Base-by-base conservation (phyloP, 2,329 filamentous ascomycete species). In the Penicillium glabrum region DNA sequence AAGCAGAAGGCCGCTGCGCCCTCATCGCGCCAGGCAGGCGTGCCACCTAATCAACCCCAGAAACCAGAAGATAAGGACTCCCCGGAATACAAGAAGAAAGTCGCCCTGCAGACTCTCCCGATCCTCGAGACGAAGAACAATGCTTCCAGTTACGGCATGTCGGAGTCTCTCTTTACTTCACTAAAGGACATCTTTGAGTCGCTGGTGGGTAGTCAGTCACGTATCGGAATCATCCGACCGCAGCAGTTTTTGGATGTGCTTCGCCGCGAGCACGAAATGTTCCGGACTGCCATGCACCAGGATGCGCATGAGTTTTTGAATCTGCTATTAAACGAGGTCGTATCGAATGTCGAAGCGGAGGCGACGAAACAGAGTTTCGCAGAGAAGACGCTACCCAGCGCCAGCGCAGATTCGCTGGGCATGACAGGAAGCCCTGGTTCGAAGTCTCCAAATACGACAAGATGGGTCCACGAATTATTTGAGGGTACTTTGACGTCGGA, bases 231-330 rank as follows among this genome's bases (percentile, higher is more conserved):
- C 11, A 83, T 98, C 43, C 96, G 93, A 69, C 95, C 95, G 1
- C 88, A 93, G 67, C 89, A 93, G 60, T 97, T 99, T 62, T 81
- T 99, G 35, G 93, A 99, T 70, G 93, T 97, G 26, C 86, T 99
- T 69, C 91, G 93, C 70, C 86, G 90, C 61, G 91, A 98, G 67
- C 96, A 99, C 72, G 95, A 99, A 74, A 93, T 96, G 89, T 99
- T 99, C 69, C 87, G 92, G 57, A 93, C 92, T 39, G 90, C 93
- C 4, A 96, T 97, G 90, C 95, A 99, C 74, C 95, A 99, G 72
- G 95, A 99, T 72, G 95, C 95, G 1, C 95, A 99, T 74, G 95
- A 99, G 71, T 99, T 99, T 65, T 86, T 98, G 66, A 96, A 96
- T 58, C 80, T 98, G 31, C 83, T 99, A 2, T 81, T 99, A n/a